Evolutionary conservation across 495 filamentous ascomycete genomes (phyloP), one percentile per base, ranked within the genome.

Genomic region (Podospora pseudocomata): DNA sequence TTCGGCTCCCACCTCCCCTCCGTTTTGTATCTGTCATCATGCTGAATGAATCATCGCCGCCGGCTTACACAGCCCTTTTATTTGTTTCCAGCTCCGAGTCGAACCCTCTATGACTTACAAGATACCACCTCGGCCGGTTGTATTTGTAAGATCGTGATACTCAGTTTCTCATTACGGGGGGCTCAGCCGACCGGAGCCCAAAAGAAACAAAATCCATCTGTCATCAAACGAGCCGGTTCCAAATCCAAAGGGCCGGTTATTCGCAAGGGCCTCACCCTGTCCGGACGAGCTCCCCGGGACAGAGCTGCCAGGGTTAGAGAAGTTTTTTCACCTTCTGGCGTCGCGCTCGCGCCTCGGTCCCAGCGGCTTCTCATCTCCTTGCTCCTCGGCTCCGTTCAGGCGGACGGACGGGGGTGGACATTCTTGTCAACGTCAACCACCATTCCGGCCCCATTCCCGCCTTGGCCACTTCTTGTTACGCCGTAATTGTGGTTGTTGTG

Each of bases 391-490:
- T 58, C 23, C 55, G n/a, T 19, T 19, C 18, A 19, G 23, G n/a
- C n/a, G 55, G n/a, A 26, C 55, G 18, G 55, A 58, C 55, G n/a
- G n/a, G 55, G n/a, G 55, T 23, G 7, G 30, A 4, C 30, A 32
- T 32, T 32, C 30, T 32, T 32, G 30, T 5, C 30, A 58, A 19
- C 5, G 15, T n/a, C 13, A 15, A 19, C 55, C 15, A 23, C 16
- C 20, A 62, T 62, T 62, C 60, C 60, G 60, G 60, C 60, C 60
- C 60, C 60, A 62, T 62, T 62, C 60, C 58, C 58, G 58, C 58
- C 58, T 60, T 60, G 58, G 58, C 58, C 58, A 23, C 4, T 26
- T 19, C 19, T 32, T 32, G 30, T 32, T 5, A 60, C 13, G 58
- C 18, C 15, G 19, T 13, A 32, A 32, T 23, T 23, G 1, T 23